Evolutionary conservation across 2,329 filamentous ascomycete genomes (phyloP), one percentile per base, ranked within the genome.

Genomic region (Corynespora cassiicola): DNA sequence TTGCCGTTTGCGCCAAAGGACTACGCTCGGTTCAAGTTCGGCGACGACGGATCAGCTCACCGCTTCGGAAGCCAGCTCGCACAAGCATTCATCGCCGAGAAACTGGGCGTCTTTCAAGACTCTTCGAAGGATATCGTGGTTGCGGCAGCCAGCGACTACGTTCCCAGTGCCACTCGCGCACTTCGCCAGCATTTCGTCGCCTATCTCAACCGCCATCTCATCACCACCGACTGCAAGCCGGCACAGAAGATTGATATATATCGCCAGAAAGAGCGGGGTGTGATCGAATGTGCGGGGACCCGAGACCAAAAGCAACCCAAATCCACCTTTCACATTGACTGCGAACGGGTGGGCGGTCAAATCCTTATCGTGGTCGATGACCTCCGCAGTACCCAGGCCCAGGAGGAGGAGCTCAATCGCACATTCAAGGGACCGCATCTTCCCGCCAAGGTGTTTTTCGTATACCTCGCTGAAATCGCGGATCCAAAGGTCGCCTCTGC

Each of bases 21-120:
- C 24, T 58, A 56, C 31, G 53, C 56, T 31, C 49, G 45, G 25
- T 58, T 55, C 32, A 38, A 56, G n/a, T 58, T 58, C 38, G 55
- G 55, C 24, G 51, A 56, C 42, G 51, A 50, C 42, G 47, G 40
- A 39, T 42, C 55, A 53, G 53, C 55, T 45, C 40, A 52, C 36
- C 47, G 40, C 19, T 45, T 56, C 34, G 55, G 55, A 46, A 58
- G 51, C 37, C 51, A 55, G 39, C 52, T 54, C 43, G 53, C 53
- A 51, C 52, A 50, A 43, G 51, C 53, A 26, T 56, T 55, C 40
- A 48, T 58, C 31, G 47, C 39, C 32, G 23, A 35, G 25, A 25
- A 26, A 35, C 35, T 34, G 31, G 45, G 31, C 32, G n/a, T n/a
- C n/a, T 36, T 44, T 32, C 50, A 51, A 30, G 45, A 31, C 31